Base-by-base conservation (phyloP, 2,329 filamentous ascomycete genomes). In the Hypoxylon sp. region DNA sequence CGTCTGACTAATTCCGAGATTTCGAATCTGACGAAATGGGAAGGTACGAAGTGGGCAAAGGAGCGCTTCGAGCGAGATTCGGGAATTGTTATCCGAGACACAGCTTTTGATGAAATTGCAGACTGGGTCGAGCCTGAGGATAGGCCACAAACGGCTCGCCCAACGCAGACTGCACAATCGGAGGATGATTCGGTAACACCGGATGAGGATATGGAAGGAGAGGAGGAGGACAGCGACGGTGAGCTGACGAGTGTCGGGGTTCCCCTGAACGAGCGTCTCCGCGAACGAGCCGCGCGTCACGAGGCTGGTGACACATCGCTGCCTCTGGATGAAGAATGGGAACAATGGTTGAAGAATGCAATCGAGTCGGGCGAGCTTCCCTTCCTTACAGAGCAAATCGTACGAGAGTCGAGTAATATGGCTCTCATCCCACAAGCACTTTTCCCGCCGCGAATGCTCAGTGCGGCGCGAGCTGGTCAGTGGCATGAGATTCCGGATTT, bases 11-110 rank as follows among this genome's bases (percentile, higher is more conserved):
- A 87, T 63, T 82, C 83, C 73, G 92, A 95, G 77, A 93, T 95
- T 72, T 84, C 88, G 59, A 83, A 84, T 52, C 83, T 94, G 76
- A 94, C 92, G 64, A 90, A 92, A 75, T 95, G 92, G 92, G 92
- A 94, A 81, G 92, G 92, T 63, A 94, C 92, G 9, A 89, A 90
- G 68, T 94, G 92, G 92, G 92, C 92, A 67, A 90, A 93, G 76
- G 91, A 94, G 76, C 87, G 91, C 60, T 95, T 90, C 76, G 92
- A 95, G 82, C 85, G 86, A 63, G 92, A 94, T 75, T 90, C 93
- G 74, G 89, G 89, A 34, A 85, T 91, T 64, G 81, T 80, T 30
- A 93, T 95, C 68, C 80, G 82, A 51, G 92, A 95, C 75, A 93
- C 92, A 5, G 90, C 91, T 1, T 87, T 86, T 56, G 89, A 92